Base-by-base conservation (phyloP, 176 grass and related monocot species). In the Ensete ventricosum region DNA sequence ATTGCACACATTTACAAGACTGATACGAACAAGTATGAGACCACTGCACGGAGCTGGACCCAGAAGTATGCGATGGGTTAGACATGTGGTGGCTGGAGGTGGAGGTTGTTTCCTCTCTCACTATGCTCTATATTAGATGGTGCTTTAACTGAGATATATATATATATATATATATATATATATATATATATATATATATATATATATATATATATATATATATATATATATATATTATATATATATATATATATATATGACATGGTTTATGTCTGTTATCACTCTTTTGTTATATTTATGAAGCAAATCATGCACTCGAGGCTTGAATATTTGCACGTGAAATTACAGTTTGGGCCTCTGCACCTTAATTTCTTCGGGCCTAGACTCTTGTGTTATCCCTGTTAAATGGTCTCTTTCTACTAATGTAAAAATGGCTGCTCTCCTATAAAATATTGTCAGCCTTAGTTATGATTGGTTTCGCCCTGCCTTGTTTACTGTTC, bases 31-130 rank as follows among this genome's bases (percentile, higher is more conserved):
- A 70, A 70, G 48, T 70, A 70, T 20, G 67, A 70, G 67, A 70
- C 67, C 4, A 70, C 67, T 11, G 67, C 67, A 21, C 50, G 67
- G 67, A 70, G 43, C 67, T 70, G 67, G 67, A 70, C 67, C 67
- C 67, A 70, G 67, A 70, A 70, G 29, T 70, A 70, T 22, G 67
- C 67, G 21, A 70, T 70, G 67, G 67, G 67, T 51, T 70, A 70
- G 43, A 69, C 7, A 43, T 48, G 14, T 19, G 24, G 64, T 27
- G 14, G 14, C 29, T n/a, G 29, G 27, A 69, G 34, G 66, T 48
- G 3, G 10, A 43, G 16, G 48, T 10, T 6, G 48, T 50, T n/a
- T 69, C 67, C 16, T 60, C 19, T 70, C 9, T 50, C 67, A 48
- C 21, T 0, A 20, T 70, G 67, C 67, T 70, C 13, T 51, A 52